Percentiles rank a stretch among this genome's conserved stretches.
Evolutionary conservation across 176 grass and related monocot genomes (phyloP).

Genomic region (Triticum timopheevii): DNA sequence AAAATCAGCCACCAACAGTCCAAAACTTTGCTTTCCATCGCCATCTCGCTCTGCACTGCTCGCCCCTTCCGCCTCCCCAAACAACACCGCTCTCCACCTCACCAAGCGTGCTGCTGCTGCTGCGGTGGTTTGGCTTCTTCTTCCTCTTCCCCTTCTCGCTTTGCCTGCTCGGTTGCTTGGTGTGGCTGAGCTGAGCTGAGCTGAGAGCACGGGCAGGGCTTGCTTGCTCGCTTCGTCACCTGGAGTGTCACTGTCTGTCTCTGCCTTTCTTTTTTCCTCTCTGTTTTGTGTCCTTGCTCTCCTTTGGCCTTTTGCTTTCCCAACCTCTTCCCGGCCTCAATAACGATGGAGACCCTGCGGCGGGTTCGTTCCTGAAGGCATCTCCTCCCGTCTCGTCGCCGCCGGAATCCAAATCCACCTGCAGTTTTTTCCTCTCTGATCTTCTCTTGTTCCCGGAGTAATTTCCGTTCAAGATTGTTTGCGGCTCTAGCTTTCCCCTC

Average conservation of each 20-base stretch:
- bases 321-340: slow-evolving; percentile 9
- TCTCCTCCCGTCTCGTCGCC: not conserved
- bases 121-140: not conserved
- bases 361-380: slow-evolving; percentile 19
- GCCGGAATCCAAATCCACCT: slow-evolving; percentile 14
- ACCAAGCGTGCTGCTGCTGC: not conserved
- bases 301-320: slow-evolving; percentile 29
- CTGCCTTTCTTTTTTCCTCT: not conserved
- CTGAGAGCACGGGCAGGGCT: not conserved
- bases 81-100: not conserved
- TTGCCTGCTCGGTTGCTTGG: not conserved
- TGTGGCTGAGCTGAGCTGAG: not conserved
- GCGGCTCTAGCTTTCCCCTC: not conserved
- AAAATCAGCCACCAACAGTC: slow-evolving; percentile 15
- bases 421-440: not conserved
- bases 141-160: not conserved
- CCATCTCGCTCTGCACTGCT: not conserved
- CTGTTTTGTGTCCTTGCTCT: not conserved
- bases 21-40: slow-evolving; percentile 25
- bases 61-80: not conserved
- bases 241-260: slow-evolving; percentile 34
- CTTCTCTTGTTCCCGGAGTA: slow-evolving; percentile 14
- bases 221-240: slow-evolving; percentile 33
- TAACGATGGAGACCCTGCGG: slow-evolving; percentile 20
- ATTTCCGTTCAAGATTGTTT: not conserved